Evolutionary conservation across 768 basidiomycete genomes (phyloP).

Genomic region (Postia placenta): DNA sequence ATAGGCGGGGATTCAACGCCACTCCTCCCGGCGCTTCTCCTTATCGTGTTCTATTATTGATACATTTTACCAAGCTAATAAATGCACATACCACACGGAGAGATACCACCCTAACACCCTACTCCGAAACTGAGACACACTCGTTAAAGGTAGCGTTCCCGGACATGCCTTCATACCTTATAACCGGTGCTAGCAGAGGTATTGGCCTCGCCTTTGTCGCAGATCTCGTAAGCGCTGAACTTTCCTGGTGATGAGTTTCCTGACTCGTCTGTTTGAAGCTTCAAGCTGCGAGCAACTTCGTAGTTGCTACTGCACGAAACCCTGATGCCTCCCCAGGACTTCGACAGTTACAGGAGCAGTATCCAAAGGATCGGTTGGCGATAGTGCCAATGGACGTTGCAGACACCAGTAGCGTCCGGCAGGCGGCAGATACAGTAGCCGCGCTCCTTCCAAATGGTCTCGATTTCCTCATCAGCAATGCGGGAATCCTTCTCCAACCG

Average conservation of each 20-base stretch:
- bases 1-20: too few relatives aligned
- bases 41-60: too few relatives aligned
- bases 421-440: neutral
- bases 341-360: neutral
- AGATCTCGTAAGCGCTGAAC: too few relatives aligned
- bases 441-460: neutral
- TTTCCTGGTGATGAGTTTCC: neutral
- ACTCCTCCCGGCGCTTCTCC: too few relatives aligned
- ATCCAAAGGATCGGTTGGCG: neutral
- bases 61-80: too few relatives aligned
- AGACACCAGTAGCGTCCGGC: neutral
- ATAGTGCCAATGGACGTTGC: neutral
- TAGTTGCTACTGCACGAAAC: neutral
- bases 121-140: too few relatives aligned
- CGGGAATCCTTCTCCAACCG: neutral
- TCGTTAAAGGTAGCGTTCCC: too few relatives aligned
- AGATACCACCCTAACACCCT: too few relatives aligned
- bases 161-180: neutral
- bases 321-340: neutral
- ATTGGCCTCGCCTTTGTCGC: neutral
- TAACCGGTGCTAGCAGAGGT: neutral
- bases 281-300: neutral
- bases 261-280: neutral
- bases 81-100: too few relatives aligned
- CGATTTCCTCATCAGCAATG: slow-evolving; percentile 1